Evolutionary conservation across 2,329 filamentous ascomycete genomes (phyloP), one percentile per base, ranked within the genome.

Genomic region (Xylaria sp.): DNA sequence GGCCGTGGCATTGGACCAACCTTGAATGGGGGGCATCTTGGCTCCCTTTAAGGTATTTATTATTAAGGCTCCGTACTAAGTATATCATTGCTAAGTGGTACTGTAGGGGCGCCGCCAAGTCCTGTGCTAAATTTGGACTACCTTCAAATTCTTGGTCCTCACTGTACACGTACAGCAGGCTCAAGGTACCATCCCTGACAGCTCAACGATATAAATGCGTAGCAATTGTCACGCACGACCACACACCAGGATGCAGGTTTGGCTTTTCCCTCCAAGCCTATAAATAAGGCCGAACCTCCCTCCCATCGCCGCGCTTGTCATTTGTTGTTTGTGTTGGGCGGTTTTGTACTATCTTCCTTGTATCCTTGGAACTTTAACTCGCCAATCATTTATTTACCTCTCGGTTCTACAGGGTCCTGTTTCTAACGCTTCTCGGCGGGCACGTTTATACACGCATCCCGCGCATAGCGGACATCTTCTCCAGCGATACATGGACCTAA

Each of bases 41-140:
- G 20, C n/a, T 60, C 48, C 56, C 58, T 50, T 60, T 63, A 63
- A 9, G 7, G 8, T 37, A 28, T 37, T 37, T 37, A 37, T 37
- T 58, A 63, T 48, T 46, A 44, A 46, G 52, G 60, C 51, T 39
- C 52, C 41, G 39, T 48, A 44, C 12, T 6, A 6, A 28, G 28
- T 28, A 55, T 55, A 56, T 48, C 34, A 46, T 28, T 34, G 56
- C 39, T 50, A 32, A 20, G 57, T n/a, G 18, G 13, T n/a, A n/a
- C 41, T 41, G 41, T 46, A 46, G 15, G 20, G 20, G 23, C 48
- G 34, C 44, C 34, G 56, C 68, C 51, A 64, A 61, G 55, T 67
- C 55, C 12, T 39, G 61, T 63, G 63, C 68, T 70, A 70, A 67
- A 67, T 67, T 70, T 70, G 64, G 68, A 67, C 54, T 52, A 48